Evolutionary conservation across 805 yeast species (phyloP).

Genomic region (Blastobotrys muscicola): DNA sequence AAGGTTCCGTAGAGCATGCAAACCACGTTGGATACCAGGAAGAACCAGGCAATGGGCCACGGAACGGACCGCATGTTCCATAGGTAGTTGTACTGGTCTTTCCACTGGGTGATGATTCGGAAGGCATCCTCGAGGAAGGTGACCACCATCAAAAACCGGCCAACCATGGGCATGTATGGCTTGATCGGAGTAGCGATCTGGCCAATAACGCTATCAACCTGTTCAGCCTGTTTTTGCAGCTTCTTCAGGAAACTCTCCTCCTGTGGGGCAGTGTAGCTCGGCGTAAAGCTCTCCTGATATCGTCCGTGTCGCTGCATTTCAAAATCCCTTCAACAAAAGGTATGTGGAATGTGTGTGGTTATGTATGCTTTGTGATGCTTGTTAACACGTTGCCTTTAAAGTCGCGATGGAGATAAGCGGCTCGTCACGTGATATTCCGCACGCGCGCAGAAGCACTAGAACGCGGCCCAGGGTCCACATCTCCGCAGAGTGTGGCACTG

Average conservation of each 20-base stretch:
- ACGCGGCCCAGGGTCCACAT: no score
- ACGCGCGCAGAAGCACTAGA: no score
- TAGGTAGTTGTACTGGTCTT: conserved; percentile 78
- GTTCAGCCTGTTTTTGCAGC: conserved; percentile 17
- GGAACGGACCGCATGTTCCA: conserved; percentile 73
- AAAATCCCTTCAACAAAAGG: no score
- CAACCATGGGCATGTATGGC: conserved; percentile 67
- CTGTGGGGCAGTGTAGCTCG: neutral
- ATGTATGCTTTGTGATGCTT: no score
- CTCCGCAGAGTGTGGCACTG: no score
- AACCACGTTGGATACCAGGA: conserved; percentile 52
- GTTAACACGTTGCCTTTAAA: no score
- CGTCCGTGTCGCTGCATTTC: no score
- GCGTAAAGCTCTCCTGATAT: no score
- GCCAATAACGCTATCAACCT: conserved; percentile 26
- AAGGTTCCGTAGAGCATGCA: conserved; percentile 69
- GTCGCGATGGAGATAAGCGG: no score
- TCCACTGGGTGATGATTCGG: conserved; percentile 81
- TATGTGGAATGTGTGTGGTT: no score
- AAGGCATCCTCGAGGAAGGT: conserved; percentile 86
- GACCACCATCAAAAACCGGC: conserved; percentile 83
- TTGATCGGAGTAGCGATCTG: conserved; percentile 27
- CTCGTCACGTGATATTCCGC: no score
- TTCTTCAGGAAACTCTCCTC: conserved; percentile 7
- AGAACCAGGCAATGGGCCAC: conserved; percentile 63